Conservation (phyloP, 164 flowering plant genomes). For the Amborella trichopoda region DNA sequence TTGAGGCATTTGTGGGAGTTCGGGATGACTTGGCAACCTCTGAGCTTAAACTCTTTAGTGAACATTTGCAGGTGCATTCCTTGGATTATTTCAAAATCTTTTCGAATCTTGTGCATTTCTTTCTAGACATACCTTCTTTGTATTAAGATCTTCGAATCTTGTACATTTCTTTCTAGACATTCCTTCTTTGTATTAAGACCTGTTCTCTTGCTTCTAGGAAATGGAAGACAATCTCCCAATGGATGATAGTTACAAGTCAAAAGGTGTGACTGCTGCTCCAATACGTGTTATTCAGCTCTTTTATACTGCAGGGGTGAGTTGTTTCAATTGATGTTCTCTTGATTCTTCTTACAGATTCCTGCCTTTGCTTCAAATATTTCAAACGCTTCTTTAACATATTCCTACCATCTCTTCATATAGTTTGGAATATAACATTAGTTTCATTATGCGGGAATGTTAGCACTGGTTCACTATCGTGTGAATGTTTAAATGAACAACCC, state of each 20-base stretch:
- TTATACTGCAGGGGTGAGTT: slow-evolving; percentile 85
- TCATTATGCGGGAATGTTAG: too few species aligned
- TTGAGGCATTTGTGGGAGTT: slow-evolving; percentile 88
- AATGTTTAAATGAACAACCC: too few species aligned
- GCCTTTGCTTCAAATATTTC: too few species aligned
- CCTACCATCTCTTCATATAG: too few species aligned
- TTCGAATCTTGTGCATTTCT: slow-evolving; percentile 1
- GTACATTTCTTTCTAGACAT: too few species aligned
- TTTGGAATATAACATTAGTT: too few species aligned
- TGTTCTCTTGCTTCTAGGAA: too few species aligned
- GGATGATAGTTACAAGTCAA: slow-evolving; percentile 64
- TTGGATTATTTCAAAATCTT: background rate
- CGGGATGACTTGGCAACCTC: slow-evolving; percentile 83
- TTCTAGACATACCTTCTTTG: background rate
- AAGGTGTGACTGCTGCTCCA: slow-evolving; percentile 75
- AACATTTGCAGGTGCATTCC: slow-evolving; percentile 58
- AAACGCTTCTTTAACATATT: too few species aligned
- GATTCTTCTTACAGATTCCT: too few species aligned
- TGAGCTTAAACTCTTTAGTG: slow-evolving; percentile 82
- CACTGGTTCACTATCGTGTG: too few species aligned
- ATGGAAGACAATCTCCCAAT: slow-evolving; percentile 91
- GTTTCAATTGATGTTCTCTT: too few species aligned
- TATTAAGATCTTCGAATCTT: background rate
- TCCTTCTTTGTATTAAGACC: too few species aligned
- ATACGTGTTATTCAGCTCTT: slow-evolving; percentile 83